phyloP scores from a whole-genome alignment of 768 basidiomycete species.

The Phaeotremella fagi region DNA sequence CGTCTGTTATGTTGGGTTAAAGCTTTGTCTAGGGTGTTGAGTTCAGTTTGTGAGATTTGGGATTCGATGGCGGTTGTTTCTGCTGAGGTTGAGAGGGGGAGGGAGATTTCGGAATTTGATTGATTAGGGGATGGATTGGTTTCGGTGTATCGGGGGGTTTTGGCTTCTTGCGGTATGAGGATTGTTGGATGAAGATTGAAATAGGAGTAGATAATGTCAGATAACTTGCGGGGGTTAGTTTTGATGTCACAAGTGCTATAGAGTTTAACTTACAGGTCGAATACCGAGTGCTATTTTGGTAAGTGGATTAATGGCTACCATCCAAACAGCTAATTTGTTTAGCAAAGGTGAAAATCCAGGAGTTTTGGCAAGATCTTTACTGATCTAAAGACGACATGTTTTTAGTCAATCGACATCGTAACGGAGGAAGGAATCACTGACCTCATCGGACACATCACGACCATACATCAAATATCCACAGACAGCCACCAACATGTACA shows the following conservation, averaged over 20 bases:
- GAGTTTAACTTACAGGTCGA: slow-evolving; percentile 32
- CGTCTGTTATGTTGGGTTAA: slow-evolving; percentile 21
- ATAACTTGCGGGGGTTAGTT: neutral
- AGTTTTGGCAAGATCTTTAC: slow-evolving; percentile 41
- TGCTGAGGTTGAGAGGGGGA: neutral
- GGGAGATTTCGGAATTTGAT: neutral
- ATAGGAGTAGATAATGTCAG: slow-evolving; percentile 30
- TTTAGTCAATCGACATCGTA: neutral
- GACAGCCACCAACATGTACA: slow-evolving; percentile 34
- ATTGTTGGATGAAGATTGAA: slow-evolving; percentile 36
- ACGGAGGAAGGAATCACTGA: slow-evolving; percentile 6
- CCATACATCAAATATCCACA: slow-evolving; percentile 47
- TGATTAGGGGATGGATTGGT: slow-evolving; percentile 5
- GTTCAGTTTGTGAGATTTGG: neutral
- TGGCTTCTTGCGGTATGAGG: slow-evolving; percentile 21
- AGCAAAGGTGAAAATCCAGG: slow-evolving; percentile 39
- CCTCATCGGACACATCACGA: slow-evolving; percentile 41
- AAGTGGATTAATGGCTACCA: slow-evolving; percentile 42
- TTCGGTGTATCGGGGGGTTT: slow-evolving; percentile 20
- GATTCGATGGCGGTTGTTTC: slow-evolving; percentile 1
- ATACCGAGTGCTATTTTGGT: slow-evolving; percentile 44
- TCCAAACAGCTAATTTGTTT: slow-evolving; percentile 39
- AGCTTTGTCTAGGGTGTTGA: neutral
- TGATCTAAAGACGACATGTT: slow-evolving; percentile 21
- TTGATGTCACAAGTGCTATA: neutral